Percentiles rank a stretch among this genome's conserved stretches.
Evolutionary conservation across 306 rosid genomes (phyloP).

Genomic region (Prunus mongolica): DNA sequence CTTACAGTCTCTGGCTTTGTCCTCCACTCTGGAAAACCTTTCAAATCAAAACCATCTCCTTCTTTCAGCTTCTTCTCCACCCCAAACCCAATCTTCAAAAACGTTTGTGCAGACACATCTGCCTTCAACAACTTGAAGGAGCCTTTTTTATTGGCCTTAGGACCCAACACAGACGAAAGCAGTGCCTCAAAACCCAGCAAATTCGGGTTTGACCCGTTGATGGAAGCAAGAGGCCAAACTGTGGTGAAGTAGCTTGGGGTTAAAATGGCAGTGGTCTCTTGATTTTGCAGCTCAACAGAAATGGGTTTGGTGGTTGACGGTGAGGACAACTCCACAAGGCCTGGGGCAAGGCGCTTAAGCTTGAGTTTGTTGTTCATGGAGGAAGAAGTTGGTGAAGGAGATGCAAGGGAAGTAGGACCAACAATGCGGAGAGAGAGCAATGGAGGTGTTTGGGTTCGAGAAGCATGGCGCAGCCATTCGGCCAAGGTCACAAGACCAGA

Average conservation of each 20-base stretch:
- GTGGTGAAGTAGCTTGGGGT: constrained; percentile 60
- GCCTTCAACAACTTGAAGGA: constrained; percentile 87
- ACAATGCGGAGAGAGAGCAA: constrained; percentile 78
- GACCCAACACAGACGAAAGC: constrained; percentile 69
- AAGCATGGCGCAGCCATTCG: constrained; percentile 62
- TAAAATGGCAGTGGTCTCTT: constrained; percentile 51
- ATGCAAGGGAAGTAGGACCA: constrained; percentile 78
- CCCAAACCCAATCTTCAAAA: constrained; percentile 72
- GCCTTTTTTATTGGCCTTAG: constrained; percentile 61
- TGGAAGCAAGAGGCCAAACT: constrained; percentile 80
- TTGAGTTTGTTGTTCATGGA: constrained; percentile 61
- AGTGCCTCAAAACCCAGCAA: constrained; percentile 73
- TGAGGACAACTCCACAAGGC: constrained; percentile 84
- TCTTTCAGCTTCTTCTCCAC: constrained; percentile 79
- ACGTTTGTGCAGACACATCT: constrained; percentile 80
- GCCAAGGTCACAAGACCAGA: constrained; percentile 74
- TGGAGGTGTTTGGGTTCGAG: constrained; percentile 45
- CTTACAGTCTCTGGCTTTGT: constrained; percentile 68
- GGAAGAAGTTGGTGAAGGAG: constrained; percentile 55
- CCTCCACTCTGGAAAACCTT: constrained; percentile 73
- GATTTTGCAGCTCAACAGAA: constrained; percentile 35
- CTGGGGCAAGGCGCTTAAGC: constrained; percentile 95
- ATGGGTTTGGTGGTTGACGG: constrained; percentile 34
- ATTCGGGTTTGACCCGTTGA: constrained; percentile 74
- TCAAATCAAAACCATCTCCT: constrained; percentile 53